Conservation (phyloP, 1,139 yeast genomes). For the Yamadazyma membranifaciens region DNA sequence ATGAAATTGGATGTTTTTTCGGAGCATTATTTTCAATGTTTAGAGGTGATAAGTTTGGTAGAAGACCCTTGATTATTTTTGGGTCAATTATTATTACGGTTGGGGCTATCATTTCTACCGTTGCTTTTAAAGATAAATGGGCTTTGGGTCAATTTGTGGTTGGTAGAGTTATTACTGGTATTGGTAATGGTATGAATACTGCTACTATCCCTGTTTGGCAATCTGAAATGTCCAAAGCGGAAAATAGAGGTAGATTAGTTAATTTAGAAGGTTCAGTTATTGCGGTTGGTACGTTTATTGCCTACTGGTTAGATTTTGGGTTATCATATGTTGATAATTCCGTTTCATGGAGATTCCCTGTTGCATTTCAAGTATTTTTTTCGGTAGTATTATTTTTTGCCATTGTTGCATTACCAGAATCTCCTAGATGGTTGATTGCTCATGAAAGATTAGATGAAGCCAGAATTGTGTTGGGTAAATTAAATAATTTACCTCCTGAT, state of each 20-base stretch:
- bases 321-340: constrained; percentile 47
- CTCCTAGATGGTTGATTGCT: constrained; percentile 72
- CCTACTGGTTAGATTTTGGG: constrained; percentile 81
- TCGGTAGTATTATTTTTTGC: constrained; percentile 37
- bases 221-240: constrained; percentile 72
- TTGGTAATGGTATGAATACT: constrained; percentile 77
- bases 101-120: constrained; percentile 64
- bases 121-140: constrained; percentile 51
- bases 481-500: constrained; percentile 34
- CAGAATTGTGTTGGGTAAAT: constrained; percentile 35
- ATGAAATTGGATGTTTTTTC: constrained; percentile 74
- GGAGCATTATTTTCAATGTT: constrained; percentile 68
- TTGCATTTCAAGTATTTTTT: constrained; percentile 45
- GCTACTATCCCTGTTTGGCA: constrained; percentile 83
- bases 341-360: constrained; percentile 50
- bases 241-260: constrained; percentile 70
- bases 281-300: constrained; percentile 68
- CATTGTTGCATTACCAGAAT: constrained; percentile 53
- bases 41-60: constrained; percentile 63
- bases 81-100: constrained; percentile 61
- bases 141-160: constrained; percentile 65
- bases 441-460: constrained; percentile 54
- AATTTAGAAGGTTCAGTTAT: constrained; percentile 69
- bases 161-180: constrained; percentile 76
- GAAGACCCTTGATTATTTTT: constrained; percentile 58